phyloP scores from a whole-genome alignment of 331 rosid genomes.

The Cydonia oblonga region DNA sequence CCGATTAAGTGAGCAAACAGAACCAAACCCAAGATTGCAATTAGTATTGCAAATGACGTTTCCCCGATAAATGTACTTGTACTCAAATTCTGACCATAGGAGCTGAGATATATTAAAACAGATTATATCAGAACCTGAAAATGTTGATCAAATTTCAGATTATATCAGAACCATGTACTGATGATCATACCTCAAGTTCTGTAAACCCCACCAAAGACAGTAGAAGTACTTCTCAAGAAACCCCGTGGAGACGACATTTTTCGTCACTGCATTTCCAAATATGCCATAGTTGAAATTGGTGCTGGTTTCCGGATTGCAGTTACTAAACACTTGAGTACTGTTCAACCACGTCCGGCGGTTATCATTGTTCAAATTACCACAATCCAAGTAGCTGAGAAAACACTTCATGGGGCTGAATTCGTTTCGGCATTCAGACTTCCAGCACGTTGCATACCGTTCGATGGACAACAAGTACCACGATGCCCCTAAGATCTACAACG shows the following conservation, averaged over 20 bases:
- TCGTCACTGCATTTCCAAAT: slow-evolving; percentile 44
- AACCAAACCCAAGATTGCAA: slow-evolving; percentile 70
- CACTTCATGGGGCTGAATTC: slow-evolving; percentile 45
- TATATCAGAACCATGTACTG: neutral
- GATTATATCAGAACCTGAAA: slow-evolving; percentile 1
- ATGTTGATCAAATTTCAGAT: neutral
- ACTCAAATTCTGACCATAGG: slow-evolving; percentile 61
- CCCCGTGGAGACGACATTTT: slow-evolving; percentile 36
- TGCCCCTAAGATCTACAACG: slow-evolving; percentile 69
- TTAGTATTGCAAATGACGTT: slow-evolving; percentile 70
- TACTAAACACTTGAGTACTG: slow-evolving; percentile 44
- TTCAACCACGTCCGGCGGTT: slow-evolving; percentile 46
- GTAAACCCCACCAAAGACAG: slow-evolving; percentile 93
- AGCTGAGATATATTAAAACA: slow-evolving; percentile 32
- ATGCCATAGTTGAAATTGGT: slow-evolving; percentile 51
- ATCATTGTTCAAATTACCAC: slow-evolving; percentile 27
- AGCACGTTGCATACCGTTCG: slow-evolving; percentile 68
- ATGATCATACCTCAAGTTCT: slow-evolving; percentile 71
- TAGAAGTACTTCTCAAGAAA: slow-evolving; percentile 69
- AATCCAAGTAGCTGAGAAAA: slow-evolving; percentile 49
- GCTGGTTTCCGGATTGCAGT: slow-evolving; percentile 46
- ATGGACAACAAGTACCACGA: slow-evolving; percentile 81
- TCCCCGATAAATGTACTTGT: slow-evolving; percentile 70
- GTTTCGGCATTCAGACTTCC: slow-evolving; percentile 59
- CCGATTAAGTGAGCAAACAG: slow-evolving; percentile 88